Base-by-base conservation (phyloP, 164 flowering plant genomes). In the Macadamia integrifolia region DNA sequence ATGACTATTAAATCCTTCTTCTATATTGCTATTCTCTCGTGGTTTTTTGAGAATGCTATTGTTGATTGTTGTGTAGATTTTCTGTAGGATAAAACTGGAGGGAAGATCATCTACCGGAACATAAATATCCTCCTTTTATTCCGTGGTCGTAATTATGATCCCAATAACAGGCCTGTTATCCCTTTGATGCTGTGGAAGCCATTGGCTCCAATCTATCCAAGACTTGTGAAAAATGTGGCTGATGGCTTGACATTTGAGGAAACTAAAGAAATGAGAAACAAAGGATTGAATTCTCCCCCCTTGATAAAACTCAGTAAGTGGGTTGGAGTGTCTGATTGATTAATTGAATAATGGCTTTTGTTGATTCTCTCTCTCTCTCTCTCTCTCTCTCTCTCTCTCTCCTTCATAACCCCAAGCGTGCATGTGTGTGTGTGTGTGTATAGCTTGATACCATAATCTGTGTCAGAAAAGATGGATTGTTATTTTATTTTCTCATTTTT, bases 161-260 rank as follows among this genome's bases (percentile, higher is more conserved):
- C 90, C 18, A 81, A 86, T 71, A 80, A 75, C 46, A 81, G 93
- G 50, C 98, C 93, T 1, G 72, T 73, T 43, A 78, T 93, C 65
- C 98, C 98, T 67, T 64, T 85, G 59, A 93, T 93, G 98, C 74
- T 93, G 56, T 93, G 93, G 92, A 93, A 87, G 79, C 98, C 98
- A 30, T 77, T 67, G 71, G 84, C 93, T 2, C 97, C 98, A 18
- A 85, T 93, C 72, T 93, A 86, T 73, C 96, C 95, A 17, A 89
- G 78, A 81, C 91, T 93, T 76, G 96, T 93, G 79, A 89, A 89
- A 74, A 82, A 84, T 77, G 86, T 86, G 30, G 91, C 80, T 13
- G 93, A 91, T 64, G 93, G 94, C 64, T 73, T 89, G 62, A 82
- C 96, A 30, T 85, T 86, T 74, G 97, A 89, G 69, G 93, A 88